Base-by-base conservation (phyloP, 2,329 filamentous ascomycete genomes). In the Pseudonectria foliicola region DNA sequence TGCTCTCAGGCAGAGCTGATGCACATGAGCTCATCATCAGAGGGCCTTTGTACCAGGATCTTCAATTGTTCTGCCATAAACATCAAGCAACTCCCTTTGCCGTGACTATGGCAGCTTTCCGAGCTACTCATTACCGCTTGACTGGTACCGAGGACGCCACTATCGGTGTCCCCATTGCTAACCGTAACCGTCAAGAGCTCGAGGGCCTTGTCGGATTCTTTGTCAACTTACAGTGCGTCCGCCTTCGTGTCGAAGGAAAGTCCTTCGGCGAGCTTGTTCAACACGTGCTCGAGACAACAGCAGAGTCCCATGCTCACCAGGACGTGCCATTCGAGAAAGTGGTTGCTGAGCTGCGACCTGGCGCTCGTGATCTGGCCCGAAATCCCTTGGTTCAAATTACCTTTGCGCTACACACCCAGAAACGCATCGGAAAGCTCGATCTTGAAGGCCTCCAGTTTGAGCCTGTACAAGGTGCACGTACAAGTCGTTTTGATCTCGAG, bases 191-290 rank as follows among this genome's bases (percentile, higher is more conserved):
- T 1, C 30, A 27, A 13, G 49, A 52, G 10, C 3, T 48, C 0
- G 34, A 47, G 16, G 33, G 45, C 11, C 40, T 50, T 0, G 42
- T 53, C 6, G 52, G 49, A 1, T 50, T 49, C 39, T 54, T 54
- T 12, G 52, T 53, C 29, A 54, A 52, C 21, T 34, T 44, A 0
- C 53, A 55, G 21, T 51, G 50, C 10, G 42, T 55, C 14, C 39
- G 50, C 11, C 36, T 53, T 25, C 28, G 13, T 2, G 11, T 55
- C 18, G 18, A 21, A 4, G 33, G 18, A 21, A 21, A 21, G 18
- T 21, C 18, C 18, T 21, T 21, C 8, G 18, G 18, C 18, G 18
- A 21, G 5, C 18, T 21, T 21, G 18, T 21, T 21, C 18, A 21
- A 21, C 18, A 21, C 18, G 18, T 21, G 18, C 18, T 21, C 18